These are phyloP conservation scores for Fusarium tuaranense DNA, from an alignment of 2,329 filamentous ascomycete genomes.

Conservation along the genomic window DNA sequence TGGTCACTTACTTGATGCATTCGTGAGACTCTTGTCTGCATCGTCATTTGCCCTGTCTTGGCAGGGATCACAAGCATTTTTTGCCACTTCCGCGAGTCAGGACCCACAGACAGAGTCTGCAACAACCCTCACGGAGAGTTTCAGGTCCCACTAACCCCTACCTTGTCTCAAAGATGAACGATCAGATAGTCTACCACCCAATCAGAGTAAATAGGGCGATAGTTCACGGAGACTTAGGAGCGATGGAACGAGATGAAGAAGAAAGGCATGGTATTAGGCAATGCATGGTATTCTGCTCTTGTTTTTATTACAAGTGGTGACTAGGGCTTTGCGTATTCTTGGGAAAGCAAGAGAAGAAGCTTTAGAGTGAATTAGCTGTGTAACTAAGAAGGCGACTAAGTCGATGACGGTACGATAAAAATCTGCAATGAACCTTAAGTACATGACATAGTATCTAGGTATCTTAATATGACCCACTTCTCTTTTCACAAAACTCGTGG, in stretches of 20 bases:
- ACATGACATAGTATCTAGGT: not conserved
- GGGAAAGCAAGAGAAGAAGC: not conserved
- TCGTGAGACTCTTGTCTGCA: not conserved
- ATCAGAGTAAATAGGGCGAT: not conserved
- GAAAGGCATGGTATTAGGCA: too few species aligned
- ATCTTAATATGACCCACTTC: not conserved
- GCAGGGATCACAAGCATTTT: not conserved
- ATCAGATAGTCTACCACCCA: not conserved
- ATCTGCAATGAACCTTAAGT: not conserved
- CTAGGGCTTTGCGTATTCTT: not conserved
- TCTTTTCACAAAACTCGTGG: not conserved
- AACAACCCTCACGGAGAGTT: not conserved
- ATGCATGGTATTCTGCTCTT: too few species aligned
- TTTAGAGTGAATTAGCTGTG: not conserved
- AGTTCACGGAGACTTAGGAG: not conserved
- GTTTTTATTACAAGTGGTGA: not conserved
- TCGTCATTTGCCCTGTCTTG: not conserved
- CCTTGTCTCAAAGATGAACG: not conserved
- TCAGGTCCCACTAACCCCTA: not conserved
- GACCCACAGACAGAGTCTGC: not conserved
- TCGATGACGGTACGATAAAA: not conserved
- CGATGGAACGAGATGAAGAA: not conserved
- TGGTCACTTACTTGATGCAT: not conserved
- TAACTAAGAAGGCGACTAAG: not conserved
- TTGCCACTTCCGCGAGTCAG: not conserved